Conservation (phyloP, 1,284 basidiomycete species). For the Ustilago shanxiensis region DNA sequence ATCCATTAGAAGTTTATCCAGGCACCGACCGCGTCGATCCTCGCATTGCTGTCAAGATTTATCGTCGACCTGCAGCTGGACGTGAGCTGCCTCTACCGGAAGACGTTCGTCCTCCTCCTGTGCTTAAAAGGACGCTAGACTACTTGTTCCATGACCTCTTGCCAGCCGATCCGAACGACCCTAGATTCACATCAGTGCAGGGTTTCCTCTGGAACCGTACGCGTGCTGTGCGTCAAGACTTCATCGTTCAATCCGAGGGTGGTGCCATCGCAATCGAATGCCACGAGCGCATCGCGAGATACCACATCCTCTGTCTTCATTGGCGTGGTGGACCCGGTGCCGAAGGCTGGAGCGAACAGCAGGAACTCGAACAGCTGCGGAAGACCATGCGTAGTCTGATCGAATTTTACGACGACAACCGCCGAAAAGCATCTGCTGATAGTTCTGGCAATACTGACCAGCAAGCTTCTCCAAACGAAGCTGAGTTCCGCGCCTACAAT, state of each 20-base stretch:
- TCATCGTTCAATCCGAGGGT: constrained; percentile 89
- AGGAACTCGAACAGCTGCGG: constrained; percentile 90
- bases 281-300: constrained; percentile 91
- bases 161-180: constrained; percentile 72
- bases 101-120: constrained; percentile 86
- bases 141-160: constrained; percentile 90
- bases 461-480: constrained; percentile 81
- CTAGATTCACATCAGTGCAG: constrained; percentile 79
- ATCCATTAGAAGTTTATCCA: constrained; percentile 80
- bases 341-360: constrained; percentile 78
- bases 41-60: constrained; percentile 89
- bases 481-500: constrained; percentile 96
- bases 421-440: constrained; percentile 23
- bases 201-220: constrained; percentile 93
- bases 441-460: constrained; percentile 73
- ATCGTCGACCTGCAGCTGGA: constrained; percentile 88
- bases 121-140: constrained; percentile 87
- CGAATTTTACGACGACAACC: constrained; percentile 87
- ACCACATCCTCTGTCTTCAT: constrained; percentile 89
- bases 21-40: constrained; percentile 81
- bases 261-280: constrained; percentile 85
- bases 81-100: constrained; percentile 87
- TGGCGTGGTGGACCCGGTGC: constrained; percentile 71
- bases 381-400: constrained; percentile 90
- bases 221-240: constrained; percentile 90